Base-by-base conservation (phyloP, 2,329 filamentous ascomycete genomes). In the Alternaria hordeiaustralica region DNA sequence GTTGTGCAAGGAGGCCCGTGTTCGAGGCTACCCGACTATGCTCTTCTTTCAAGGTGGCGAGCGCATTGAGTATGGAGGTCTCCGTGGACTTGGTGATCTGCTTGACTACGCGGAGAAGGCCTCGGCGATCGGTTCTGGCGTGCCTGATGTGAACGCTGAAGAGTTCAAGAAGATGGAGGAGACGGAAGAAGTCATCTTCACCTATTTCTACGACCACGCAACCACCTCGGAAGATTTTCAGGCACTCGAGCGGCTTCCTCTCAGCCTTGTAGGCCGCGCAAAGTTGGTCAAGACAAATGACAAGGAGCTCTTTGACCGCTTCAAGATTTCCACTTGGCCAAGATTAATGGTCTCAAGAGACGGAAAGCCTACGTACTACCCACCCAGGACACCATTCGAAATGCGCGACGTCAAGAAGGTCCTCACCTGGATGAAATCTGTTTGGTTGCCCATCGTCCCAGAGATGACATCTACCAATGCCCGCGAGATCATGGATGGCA, bases 321-420 rank as follows among this genome's bases (percentile, higher is more conserved):
- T 94, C 86, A 97, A 96, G 85, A 96, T 99, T 74, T 94, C 92
- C 5, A 98, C 95, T 1, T 98, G 94, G 93, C 96, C 96, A n/a
- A 90, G 95, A 60, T 84, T 99, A 46, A 81, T 99, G 64, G 96
- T 97, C 4, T 92, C 93, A 12, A 88, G 96, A 62, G 94, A 97
- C 77, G 94, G 94, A 10, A 90, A 94, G 47, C 91, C 96, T 43
- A 95, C 90, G 1, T 97, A 97, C 80, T 99, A 96, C 79, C 92
- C 89, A 26, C 92, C 92, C 8, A 86, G 97, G 43, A 92, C 93
- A 0, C 96, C 96, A 1, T 88, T 91, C 73, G 94, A 97, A 72
- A 98, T 98, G 92, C 90, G 96, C 62, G 92, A 99, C 75, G 91
- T 91, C 64, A 87, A 89, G 57, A 88, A 89, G 70, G 88, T 99